Conservation (phyloP, 2,329 filamentous ascomycete genomes). For the Trichoderma arundinaceum region DNA sequence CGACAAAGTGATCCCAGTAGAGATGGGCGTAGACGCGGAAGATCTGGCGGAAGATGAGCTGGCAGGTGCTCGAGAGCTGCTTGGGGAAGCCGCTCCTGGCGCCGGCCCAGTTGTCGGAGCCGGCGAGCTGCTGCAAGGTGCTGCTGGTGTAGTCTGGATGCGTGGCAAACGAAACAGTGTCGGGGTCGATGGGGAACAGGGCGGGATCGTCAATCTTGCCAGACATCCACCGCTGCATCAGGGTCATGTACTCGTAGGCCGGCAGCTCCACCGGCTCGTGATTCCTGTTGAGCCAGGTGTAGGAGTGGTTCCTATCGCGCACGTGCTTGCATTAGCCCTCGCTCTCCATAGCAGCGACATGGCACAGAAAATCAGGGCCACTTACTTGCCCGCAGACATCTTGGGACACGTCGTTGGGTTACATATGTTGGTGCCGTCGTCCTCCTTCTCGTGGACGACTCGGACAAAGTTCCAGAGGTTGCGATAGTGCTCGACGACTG, state of each 20-base stretch:
- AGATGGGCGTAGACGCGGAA: slow-evolving; percentile 95
- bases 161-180: slow-evolving; percentile 64
- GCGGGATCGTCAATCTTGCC: slow-evolving; percentile 85
- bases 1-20: slow-evolving; percentile 89
- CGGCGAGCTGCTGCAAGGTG: slow-evolving; percentile 61
- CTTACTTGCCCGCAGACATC: slow-evolving; percentile 91
- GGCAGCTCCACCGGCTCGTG: slow-evolving; percentile 85
- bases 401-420: slow-evolving; percentile 84
- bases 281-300: slow-evolving; percentile 72
- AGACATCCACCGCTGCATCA: slow-evolving; percentile 93
- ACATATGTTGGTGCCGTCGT: slow-evolving; percentile 78
- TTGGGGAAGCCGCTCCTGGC: slow-evolving; percentile 86
- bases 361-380: no score
- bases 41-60: slow-evolving; percentile 91
- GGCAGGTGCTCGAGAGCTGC: slow-evolving; percentile 82
- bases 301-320: slow-evolving; percentile 71
- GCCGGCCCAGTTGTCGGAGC: slow-evolving; percentile 74
- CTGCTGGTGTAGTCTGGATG: slow-evolving; percentile 59
- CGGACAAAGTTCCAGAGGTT: slow-evolving; percentile 89
- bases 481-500: slow-evolving; percentile 92
- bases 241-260: slow-evolving; percentile 85
- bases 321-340: slow-evolving; percentile 20
- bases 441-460: slow-evolving; percentile 85
- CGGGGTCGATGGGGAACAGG: slow-evolving; percentile 84
- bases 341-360: no score